Evolutionary conservation across 495 filamentous ascomycete genomes (phyloP).

Genomic region (Hypoxylon intermedium): DNA sequence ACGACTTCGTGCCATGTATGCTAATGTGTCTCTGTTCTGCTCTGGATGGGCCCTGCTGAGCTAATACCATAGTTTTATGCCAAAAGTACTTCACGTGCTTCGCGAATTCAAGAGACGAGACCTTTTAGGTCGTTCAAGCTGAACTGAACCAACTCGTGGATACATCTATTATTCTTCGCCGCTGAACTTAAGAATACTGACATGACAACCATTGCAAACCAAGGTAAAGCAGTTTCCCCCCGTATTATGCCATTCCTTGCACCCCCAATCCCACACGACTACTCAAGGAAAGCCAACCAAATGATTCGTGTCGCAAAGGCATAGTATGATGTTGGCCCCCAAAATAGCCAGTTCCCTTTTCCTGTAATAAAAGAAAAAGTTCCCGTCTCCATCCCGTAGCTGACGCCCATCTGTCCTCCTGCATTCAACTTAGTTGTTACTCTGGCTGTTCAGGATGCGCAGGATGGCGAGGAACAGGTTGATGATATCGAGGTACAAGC

Average conservation of each 20-base stretch:
- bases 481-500: constrained; percentile 93
- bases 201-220: neutral
- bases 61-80: too few relatives aligned
- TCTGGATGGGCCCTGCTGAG: too few relatives aligned
- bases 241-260: constrained; percentile 9
- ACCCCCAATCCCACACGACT: constrained; percentile 41
- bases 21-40: too few relatives aligned
- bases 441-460: constrained; percentile 86
- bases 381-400: neutral
- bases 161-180: constrained; percentile 43
- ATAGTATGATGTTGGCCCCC: too few relatives aligned
- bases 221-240: constrained; percentile 9
- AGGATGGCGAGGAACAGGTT: constrained; percentile 95
- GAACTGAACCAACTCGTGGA: constrained; percentile 29
- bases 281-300: constrained; percentile 43
- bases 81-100: too few relatives aligned
- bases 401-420: neutral
- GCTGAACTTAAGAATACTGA: neutral
- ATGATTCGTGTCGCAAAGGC: too few relatives aligned
- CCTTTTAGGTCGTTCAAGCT: too few relatives aligned
- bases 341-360: too few relatives aligned
- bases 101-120: too few relatives aligned
- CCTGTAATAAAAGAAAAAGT: too few relatives aligned
- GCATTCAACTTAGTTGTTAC: constrained; percentile 69
- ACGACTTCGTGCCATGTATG: too few relatives aligned